These are phyloP conservation scores for Aspergillus coremiiformis DNA, from an alignment of 495 filamentous ascomycete species.

Conservation along the genomic window DNA sequence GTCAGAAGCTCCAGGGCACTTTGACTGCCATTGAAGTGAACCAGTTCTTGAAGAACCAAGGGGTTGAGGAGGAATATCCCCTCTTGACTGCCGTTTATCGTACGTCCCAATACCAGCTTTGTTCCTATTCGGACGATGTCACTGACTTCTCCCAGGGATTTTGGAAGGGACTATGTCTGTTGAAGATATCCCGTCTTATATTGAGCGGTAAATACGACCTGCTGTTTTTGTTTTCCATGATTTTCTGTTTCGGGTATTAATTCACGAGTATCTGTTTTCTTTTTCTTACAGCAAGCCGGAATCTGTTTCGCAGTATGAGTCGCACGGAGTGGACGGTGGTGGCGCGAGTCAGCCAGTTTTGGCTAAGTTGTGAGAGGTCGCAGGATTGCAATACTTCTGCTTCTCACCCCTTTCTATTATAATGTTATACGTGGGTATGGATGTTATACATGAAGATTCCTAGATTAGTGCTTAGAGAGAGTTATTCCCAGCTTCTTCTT, in stretches of 20 bases:
- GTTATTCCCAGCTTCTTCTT: background rate
- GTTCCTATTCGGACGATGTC: background rate
- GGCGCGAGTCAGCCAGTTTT: conserved; percentile 8
- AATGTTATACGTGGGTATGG: background rate
- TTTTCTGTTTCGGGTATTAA: conserved; percentile 26
- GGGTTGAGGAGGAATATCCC: conserved; percentile 76
- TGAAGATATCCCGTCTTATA: conserved; percentile 36
- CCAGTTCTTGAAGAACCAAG: conserved; percentile 70
- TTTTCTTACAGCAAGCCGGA: conserved; percentile 17
- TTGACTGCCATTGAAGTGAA: conserved; percentile 87
- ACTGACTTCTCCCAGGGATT: conserved; percentile 29
- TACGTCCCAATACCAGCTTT: conserved; percentile 19
- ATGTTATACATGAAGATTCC: background rate
- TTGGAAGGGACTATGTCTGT: conserved; percentile 37
- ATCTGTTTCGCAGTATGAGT: conserved; percentile 5
- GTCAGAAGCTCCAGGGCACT: conserved; percentile 94
- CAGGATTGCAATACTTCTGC: no score
- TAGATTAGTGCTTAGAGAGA: no score
- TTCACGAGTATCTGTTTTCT: conserved; percentile 18
- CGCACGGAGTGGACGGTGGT: conserved; percentile 6
- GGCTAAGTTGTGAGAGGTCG: conserved; percentile 14
- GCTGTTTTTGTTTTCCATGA: conserved; percentile 9
- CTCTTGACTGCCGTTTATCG: conserved; percentile 78
- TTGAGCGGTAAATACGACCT: conserved; percentile 37
- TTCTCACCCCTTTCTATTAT: background rate